Conservation (phyloP, 164 flowering plant species). For the Protea cynaroides region DNA sequence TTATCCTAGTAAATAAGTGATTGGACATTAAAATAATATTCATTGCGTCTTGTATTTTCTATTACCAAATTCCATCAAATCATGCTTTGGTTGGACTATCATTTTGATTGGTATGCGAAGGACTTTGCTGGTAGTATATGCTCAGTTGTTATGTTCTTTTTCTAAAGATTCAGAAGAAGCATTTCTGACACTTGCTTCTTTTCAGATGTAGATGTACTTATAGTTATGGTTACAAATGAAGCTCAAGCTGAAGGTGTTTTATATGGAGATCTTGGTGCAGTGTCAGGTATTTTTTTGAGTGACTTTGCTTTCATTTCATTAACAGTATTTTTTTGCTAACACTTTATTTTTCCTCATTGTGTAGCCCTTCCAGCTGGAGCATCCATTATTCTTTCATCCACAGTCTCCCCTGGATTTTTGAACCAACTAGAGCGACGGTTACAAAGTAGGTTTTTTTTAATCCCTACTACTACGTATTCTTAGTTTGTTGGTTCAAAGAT, state of each 20-base stretch:
- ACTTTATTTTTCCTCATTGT: conserved; percentile 12
- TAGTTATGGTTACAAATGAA: conserved; percentile 96
- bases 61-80: too few species aligned
- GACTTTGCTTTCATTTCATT: conserved; percentile 1
- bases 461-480: not conserved
- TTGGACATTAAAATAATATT: too few species aligned
- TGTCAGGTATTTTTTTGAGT: conserved; percentile 48
- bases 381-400: conserved; percentile 78
- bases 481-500: not conserved
- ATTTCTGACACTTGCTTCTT: conserved; percentile 8
- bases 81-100: too few species aligned
- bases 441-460: conserved; percentile 42
- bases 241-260: conserved; percentile 84
- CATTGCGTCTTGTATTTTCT: too few species aligned
- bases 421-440: conserved; percentile 59
- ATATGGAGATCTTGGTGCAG: conserved; percentile 74
- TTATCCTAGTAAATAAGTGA: too few species aligned
- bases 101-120: not conserved
- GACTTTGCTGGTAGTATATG: not conserved
- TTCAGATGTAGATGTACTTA: conserved; percentile 80
- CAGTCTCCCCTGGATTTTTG: conserved; percentile 88
- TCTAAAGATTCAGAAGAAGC: not conserved
- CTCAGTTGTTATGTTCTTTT: not conserved
- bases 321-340: not conserved
- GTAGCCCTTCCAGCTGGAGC: conserved; percentile 88